Conservation (phyloP, 345 rosid genomes). For the Clausena lansium region DNA sequence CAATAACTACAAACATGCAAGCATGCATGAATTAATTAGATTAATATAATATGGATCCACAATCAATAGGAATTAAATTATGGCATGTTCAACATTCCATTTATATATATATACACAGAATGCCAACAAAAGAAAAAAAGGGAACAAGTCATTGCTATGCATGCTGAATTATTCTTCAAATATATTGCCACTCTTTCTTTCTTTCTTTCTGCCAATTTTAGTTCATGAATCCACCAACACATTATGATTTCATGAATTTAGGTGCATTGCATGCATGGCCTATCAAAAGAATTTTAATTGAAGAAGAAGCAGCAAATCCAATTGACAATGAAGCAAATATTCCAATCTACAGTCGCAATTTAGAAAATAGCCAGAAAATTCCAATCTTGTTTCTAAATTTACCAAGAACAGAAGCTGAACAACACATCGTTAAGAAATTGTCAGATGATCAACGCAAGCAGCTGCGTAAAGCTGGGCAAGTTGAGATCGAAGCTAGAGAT, state of each 20-base stretch:
- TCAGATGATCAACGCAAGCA: not conserved
- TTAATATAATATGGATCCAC: not conserved
- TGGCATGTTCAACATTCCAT: not conserved
- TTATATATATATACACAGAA: not conserved
- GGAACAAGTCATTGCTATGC: not conserved
- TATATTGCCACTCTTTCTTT: not conserved
- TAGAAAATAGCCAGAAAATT: too few relatives aligned
- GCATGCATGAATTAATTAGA: not conserved
- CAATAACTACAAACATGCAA: not conserved
- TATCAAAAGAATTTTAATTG: not conserved
- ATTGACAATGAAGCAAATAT: too few relatives aligned
- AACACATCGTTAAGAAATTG: not conserved
- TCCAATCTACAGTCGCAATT: too few relatives aligned
- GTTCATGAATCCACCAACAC: not conserved
- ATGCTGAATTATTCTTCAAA: not conserved
- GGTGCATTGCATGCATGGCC: not conserved
- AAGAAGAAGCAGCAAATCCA: not conserved
- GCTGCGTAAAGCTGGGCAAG: not conserved
- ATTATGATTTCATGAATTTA: conserved; percentile 9
- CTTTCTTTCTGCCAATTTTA: too few relatives aligned
- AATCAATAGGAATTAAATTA: not conserved
- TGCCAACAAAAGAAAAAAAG: not conserved
- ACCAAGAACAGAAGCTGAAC: not conserved
- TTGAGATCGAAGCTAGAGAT: not conserved
- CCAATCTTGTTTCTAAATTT: not conserved